These are phyloP conservation scores for Sutorius eximius DNA, from an alignment of 1,284 basidiomycete genomes.

Conservation along the genomic window DNA sequence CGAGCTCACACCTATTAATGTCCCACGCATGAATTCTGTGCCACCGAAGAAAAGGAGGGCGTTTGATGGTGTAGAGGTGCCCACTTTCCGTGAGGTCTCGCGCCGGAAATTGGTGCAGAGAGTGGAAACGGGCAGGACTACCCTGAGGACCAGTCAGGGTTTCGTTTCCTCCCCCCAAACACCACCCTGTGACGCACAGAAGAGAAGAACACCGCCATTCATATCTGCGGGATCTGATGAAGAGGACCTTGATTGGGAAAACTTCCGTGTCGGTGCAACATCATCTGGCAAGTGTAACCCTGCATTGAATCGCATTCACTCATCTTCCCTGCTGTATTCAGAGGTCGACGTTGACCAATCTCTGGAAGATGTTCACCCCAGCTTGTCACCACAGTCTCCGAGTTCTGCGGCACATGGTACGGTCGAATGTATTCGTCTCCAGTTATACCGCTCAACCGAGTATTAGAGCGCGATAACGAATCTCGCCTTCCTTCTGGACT, in stretches of 20 bases:
- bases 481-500: neutral
- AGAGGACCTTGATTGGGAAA: slow-evolving; percentile 39
- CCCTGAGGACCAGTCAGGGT: neutral
- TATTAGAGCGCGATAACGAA: slow-evolving; percentile 1
- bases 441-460: neutral
- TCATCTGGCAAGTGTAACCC: slow-evolving; percentile 26
- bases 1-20: slow-evolving; percentile 17
- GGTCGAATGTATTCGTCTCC: neutral
- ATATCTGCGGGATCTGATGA: slow-evolving; percentile 13
- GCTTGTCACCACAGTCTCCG: slow-evolving; percentile 5
- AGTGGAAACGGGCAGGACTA: neutral
- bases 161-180: neutral
- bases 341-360: slow-evolving; percentile 27
- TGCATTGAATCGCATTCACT: neutral
- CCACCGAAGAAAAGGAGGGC: slow-evolving; percentile 19
- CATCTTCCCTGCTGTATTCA: slow-evolving; percentile 1
- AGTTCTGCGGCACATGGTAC: slow-evolving; percentile 8
- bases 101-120: slow-evolving; percentile 3
- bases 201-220: neutral
- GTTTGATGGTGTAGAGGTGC: slow-evolving; percentile 32
- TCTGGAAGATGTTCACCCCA: slow-evolving; percentile 8
- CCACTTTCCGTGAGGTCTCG: slow-evolving; percentile 17
- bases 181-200: neutral
- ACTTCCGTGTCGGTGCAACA: slow-evolving; percentile 15
- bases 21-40: slow-evolving; percentile 21